Percentiles rank a stretch among this genome's conserved stretches.
Conservation (phyloP, 75 land plant genomes). For the Pinus tabuliformis region DNA sequence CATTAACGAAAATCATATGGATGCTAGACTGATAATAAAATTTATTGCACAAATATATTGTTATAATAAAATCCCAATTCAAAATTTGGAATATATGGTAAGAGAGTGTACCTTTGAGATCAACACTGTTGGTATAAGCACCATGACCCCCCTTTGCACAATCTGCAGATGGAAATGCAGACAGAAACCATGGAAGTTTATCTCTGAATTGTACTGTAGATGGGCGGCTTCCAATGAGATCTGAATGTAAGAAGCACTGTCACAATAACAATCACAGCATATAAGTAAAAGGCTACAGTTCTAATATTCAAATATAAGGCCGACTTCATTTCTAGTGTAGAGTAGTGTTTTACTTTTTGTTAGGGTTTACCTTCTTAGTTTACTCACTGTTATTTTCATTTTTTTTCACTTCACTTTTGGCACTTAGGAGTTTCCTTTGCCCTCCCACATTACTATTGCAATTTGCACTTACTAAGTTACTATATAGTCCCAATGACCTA, state of each 20-base stretch:
- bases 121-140: constrained; percentile 82
- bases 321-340: not conserved
- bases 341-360: no score
- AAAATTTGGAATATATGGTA: not conserved
- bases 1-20: not conserved
- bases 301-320: not conserved
- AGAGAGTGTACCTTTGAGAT: constrained; percentile 47
- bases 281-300: not conserved
- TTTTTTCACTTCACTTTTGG: no score
- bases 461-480: no score
- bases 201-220: constrained; percentile 79
- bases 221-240: constrained; percentile 70
- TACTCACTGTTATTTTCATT: no score
- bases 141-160: constrained; percentile 99
- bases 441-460: no score
- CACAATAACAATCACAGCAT: not conserved
- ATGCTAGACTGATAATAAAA: not conserved
- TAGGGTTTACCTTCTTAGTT: no score
- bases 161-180: constrained; percentile 86
- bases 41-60: not conserved
- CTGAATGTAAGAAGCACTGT: constrained; percentile 89
- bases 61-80: not conserved
- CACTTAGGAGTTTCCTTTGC: no score
- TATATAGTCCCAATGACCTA: no score
- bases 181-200: constrained; percentile 97